phyloP scores from a whole-genome alignment of 495 filamentous ascomycete species.

The Viridothelium virens region DNA sequence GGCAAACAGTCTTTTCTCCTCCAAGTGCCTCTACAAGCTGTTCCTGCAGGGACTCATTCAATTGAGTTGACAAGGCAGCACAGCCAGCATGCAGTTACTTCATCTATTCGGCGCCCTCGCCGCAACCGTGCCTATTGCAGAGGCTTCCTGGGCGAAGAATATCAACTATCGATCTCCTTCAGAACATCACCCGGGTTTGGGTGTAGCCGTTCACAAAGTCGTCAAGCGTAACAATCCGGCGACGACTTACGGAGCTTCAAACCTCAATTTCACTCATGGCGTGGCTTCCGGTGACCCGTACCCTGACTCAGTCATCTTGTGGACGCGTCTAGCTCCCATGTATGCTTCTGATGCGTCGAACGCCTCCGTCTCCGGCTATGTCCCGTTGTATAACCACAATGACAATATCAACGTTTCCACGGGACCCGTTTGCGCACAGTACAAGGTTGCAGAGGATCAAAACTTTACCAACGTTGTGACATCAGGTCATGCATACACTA shows the following conservation, averaged over 20 bases:
- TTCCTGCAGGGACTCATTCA: background rate
- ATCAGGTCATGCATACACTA: slow-evolving; percentile 51
- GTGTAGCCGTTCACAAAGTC: slow-evolving; percentile 45
- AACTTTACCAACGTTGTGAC: slow-evolving; percentile 37
- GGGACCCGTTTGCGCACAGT: slow-evolving; percentile 54
- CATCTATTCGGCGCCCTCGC: slow-evolving; percentile 10
- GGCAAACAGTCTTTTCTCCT: background rate
- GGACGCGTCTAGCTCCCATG: slow-evolving; percentile 57
- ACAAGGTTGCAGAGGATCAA: slow-evolving; percentile 40
- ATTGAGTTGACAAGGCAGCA: slow-evolving; percentile 1
- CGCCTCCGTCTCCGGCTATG: slow-evolving; percentile 46
- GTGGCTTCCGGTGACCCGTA: slow-evolving; percentile 66
- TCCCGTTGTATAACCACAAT: slow-evolving; percentile 50
- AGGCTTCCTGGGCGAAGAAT: slow-evolving; percentile 19
- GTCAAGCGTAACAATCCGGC: slow-evolving; percentile 39
- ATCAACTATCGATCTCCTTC: slow-evolving; percentile 43
- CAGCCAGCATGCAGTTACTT: slow-evolving; percentile 17
- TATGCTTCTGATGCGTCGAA: slow-evolving; percentile 48
- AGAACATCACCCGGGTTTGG: slow-evolving; percentile 48
- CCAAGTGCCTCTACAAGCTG: slow-evolving; percentile 3
- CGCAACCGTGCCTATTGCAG: slow-evolving; percentile 10
- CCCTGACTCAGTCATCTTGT: slow-evolving; percentile 55
- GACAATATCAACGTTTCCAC: slow-evolving; percentile 48
- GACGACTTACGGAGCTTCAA: slow-evolving; percentile 37
- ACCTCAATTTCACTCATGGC: slow-evolving; percentile 59